A percentile compares a stretch with the other conserved stretches of the same genome.
phyloP scores from a whole-genome alignment of 164 flowering plant genomes.

The Euptelea pleiosperma region DNA sequence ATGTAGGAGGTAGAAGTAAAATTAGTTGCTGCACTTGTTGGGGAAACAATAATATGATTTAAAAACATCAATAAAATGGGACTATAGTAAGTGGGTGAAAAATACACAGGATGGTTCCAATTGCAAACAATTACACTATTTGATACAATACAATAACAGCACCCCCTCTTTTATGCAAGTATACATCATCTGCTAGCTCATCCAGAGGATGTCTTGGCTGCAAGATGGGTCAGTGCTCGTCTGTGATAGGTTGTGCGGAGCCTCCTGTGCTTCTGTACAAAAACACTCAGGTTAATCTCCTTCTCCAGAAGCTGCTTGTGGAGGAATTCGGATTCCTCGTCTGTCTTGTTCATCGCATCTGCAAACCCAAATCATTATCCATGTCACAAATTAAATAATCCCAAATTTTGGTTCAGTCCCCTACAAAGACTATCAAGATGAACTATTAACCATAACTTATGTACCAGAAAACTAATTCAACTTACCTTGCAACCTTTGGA shows the following conservation, averaged over 20 bases:
- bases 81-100: too few species aligned
- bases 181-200: slow-evolving; percentile 21
- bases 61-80: too few species aligned
- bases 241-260: slow-evolving; percentile 63
- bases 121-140: slow-evolving; percentile 2
- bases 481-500: slow-evolving; percentile 73
- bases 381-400: neutral
- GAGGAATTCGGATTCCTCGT: slow-evolving; percentile 79
- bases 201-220: slow-evolving; percentile 56
- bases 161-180: slow-evolving; percentile 3
- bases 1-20: too few species aligned
- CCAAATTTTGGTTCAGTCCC: too few species aligned
- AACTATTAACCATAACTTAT: too few species aligned
- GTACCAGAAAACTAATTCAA: too few species aligned
- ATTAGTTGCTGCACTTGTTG: too few species aligned
- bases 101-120: neutral
- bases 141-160: neutral
- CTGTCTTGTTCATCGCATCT: slow-evolving; percentile 69
- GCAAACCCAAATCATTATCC: slow-evolving; percentile 20
- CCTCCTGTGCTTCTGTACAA: slow-evolving; percentile 78
- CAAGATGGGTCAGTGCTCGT: slow-evolving; percentile 68
- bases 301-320: slow-evolving; percentile 63
- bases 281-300: slow-evolving; percentile 63
- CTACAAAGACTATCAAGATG: too few species aligned
- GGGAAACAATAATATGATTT: too few species aligned